Evolutionary conservation across 192 early-diverging fungal species (phyloP), one percentile per base, ranked within the genome.

Genomic region (Podila clonocystis): DNA sequence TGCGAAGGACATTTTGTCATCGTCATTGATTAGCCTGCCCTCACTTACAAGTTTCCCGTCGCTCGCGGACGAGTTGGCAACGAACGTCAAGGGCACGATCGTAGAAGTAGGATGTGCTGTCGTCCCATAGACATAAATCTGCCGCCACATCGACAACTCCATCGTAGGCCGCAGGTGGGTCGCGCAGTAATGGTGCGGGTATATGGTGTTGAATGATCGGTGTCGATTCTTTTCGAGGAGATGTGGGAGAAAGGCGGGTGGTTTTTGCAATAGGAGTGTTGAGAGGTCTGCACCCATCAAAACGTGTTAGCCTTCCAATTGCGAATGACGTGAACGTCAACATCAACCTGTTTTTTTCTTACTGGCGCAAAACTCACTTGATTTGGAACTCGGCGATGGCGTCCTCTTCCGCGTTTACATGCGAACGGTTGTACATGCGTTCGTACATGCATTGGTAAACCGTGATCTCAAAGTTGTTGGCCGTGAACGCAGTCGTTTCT

Each of bases 121-220:
- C 55, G 31, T 95, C 91, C 72, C 91, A 95, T 12, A 94, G 72
- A 74, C 91, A 90, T 30, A 97, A 84, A 29, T 89, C 84, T 17
- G 84, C 94, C 3, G 74, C 60, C 11, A 82, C 85, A 3, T 84
- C 74, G 2, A 84, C 80, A 7, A 91, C 74, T 4, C 82, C 65
- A 24, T 90, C 85, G 63, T 90, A 90, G 2, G 69, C 71, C 0
- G 85, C 85, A 24, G 74, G 78, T 17, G 49, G 48, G 52, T 48
- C 17, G 29, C 68, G 74, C 11, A 79, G 60, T 4, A 62, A 61
- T 31, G 76, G 70, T 22, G 48, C 72, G 19, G 74, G 68, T 30
- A 73, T 77, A 4, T 17, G 6, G 12, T 45, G 13, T 15, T 8
- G 13, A 1, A 2, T 17, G 15, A 48, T 45, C 1, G 62, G 36